Base-by-base conservation (phyloP, 148 eudicot species). In the Dianthus caryophyllus region DNA sequence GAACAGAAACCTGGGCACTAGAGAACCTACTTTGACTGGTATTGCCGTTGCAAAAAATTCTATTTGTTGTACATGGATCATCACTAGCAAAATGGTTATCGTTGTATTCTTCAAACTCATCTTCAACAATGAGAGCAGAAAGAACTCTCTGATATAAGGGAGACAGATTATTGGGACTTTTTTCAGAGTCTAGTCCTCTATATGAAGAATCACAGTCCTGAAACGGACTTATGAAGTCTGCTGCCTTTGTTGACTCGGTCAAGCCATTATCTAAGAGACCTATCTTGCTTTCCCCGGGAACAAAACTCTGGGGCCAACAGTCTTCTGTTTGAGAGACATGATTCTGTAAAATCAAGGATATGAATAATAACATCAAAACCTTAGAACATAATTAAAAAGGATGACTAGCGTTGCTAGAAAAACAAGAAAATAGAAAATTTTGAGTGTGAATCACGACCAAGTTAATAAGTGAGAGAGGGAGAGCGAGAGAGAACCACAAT, bases 101-200 rank as follows among this genome's bases (percentile, higher is more conserved):
- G 71, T 87, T 90, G 52, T 56, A 78, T 62, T 87, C 85, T 78
- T 88, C 90, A 30, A 81, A 65, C 56, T 91, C 93, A 78, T 88
- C 91, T 58, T 89, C 97, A 38, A 80, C 64, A 63, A 92, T 89
- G 15, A 92, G 85, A 71, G 97, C 97, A 78, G 97, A 89, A 51
- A 92, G 83, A 61, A 92, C 87, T 76, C 93, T 92, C 64, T 89
- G 94, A 64, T 82, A 84, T 56, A 92, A 69, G 31, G 96, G 94
- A 39, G 82, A 72, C 38, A 64, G 70, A 60, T 50, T 61, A 56
- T 81, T 73, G 44, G 61, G 51, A 63, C 71, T 72, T 71, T 68
- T 78, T 55, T 76, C 87, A 53, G 78, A 63, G 46, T 80, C 83
- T 51, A 65, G 30, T 54, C 72, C 80, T 72, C 82, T 79, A 64